A percentile compares a stretch with the other conserved stretches of the same genome.
phyloP scores from a whole-genome alignment of 2,329 filamentous ascomycete species.

The Lachnellula suecica region DNA sequence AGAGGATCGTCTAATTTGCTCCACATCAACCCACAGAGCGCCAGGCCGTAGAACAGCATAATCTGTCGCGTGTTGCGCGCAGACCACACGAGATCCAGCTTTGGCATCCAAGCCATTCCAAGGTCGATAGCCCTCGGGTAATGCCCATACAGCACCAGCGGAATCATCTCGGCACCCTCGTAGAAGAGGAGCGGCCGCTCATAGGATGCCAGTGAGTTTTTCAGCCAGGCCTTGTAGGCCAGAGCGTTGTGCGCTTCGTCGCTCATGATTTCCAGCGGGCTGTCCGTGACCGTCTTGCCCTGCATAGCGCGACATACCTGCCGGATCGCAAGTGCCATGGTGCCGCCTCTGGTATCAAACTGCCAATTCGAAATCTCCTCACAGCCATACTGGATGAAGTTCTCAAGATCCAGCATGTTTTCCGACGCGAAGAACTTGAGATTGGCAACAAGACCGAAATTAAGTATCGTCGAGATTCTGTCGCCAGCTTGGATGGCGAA shows the following conservation, averaged over 20 bases:
- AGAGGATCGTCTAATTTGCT: constrained; percentile 27
- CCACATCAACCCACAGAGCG: constrained; percentile 51
- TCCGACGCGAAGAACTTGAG: constrained; percentile 70
- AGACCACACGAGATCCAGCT: constrained; percentile 55
- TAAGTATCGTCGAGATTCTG: constrained; percentile 68
- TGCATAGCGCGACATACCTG: constrained; percentile 70
- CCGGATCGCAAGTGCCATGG: constrained; percentile 63
- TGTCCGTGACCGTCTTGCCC: constrained; percentile 63
- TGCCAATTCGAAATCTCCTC: constrained; percentile 74
- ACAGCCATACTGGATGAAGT: constrained; percentile 67
- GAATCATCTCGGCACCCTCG: constrained; percentile 63
- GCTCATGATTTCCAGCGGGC: constrained; percentile 54
- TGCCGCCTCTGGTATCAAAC: constrained; percentile 68
- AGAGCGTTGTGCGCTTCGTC: constrained; percentile 64
- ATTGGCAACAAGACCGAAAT: constrained; percentile 65
- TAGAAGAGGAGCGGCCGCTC: constrained; percentile 68
- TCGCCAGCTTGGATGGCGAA: constrained; percentile 67
- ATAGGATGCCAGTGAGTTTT: constrained; percentile 49
- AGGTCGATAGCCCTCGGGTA: constrained; percentile 59
- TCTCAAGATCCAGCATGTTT: constrained; percentile 67
- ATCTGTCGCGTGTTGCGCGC: constrained; percentile 56
- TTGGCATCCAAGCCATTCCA: constrained; percentile 49
- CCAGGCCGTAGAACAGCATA: constrained; percentile 59
- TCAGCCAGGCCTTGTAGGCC: constrained; percentile 59
- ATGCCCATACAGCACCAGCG: constrained; percentile 62